A percentile compares a stretch with the other conserved stretches of the same genome.
Evolutionary conservation across 805 yeast species (phyloP).

Genomic region (Nakazawaea peltata): DNA sequence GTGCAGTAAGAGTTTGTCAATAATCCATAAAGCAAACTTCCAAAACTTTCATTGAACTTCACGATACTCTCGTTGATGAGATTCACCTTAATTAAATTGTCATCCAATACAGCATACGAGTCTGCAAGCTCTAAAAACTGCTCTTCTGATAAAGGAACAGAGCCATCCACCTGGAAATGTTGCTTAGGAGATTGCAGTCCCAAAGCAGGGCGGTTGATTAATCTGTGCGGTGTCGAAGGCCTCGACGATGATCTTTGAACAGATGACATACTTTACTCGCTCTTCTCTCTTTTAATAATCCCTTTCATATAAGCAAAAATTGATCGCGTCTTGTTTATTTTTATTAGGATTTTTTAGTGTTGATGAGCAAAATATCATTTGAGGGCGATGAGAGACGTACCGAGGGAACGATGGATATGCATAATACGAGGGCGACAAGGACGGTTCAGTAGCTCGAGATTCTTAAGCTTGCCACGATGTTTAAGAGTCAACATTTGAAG

Average conservation of each 20-base stretch:
- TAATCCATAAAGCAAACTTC: slow-evolving; percentile 35
- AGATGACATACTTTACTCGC: background rate
- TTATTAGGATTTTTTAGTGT: background rate
- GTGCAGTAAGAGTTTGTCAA: slow-evolving; percentile 38
- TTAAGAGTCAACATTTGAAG: no score
- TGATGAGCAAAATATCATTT: background rate
- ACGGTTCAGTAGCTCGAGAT: no score
- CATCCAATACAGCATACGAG: slow-evolving; percentile 27
- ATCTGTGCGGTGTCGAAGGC: slow-evolving; percentile 11
- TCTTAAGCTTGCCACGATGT: no score
- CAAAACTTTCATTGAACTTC: slow-evolving; percentile 33
- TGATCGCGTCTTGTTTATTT: no score
- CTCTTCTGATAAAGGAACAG: slow-evolving; percentile 26
- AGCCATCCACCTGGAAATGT: slow-evolving; percentile 30
- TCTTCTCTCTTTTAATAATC: no score
- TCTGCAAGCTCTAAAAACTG: slow-evolving; percentile 28
- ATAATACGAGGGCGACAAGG: no score
- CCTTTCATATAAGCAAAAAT: no score
- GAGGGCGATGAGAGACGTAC: no score
- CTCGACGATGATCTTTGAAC: slow-evolving; percentile 7
- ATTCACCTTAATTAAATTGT: slow-evolving; percentile 25
- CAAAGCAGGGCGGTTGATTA: slow-evolving; percentile 20
- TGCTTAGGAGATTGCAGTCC: slow-evolving; percentile 28
- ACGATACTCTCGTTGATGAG: slow-evolving; percentile 27
- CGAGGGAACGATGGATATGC: no score